These are phyloP conservation scores for Apophysomyces sp. DNA, from an alignment of 371 early-diverging fungal species.

Conservation along the genomic window DNA sequence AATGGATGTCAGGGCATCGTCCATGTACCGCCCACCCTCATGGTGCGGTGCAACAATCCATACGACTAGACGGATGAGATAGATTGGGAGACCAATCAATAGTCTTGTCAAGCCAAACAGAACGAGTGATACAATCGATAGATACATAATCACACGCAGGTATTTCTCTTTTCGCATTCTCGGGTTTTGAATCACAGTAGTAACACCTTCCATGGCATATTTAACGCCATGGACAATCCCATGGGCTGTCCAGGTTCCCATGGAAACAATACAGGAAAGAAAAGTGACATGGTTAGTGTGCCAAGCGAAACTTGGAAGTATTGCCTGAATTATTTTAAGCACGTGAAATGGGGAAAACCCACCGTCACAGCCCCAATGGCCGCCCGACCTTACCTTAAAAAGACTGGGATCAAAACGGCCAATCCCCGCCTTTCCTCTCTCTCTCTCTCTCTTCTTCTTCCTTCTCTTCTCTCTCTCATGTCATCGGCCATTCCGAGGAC, in stretches of 20 bases:
- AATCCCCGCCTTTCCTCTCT: not conserved
- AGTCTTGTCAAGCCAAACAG: conserved; percentile 30
- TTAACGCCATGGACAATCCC: conserved; percentile 41
- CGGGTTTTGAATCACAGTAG: conserved; percentile 50
- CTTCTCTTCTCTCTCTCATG: not conserved
- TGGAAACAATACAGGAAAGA: conserved; percentile 9
- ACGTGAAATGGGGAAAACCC: not conserved
- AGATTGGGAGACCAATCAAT: conserved; percentile 27
- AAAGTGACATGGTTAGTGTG: conserved; percentile 3
- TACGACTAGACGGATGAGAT: conserved; percentile 30
- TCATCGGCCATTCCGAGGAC: not conserved
- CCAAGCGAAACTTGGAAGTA: not conserved
- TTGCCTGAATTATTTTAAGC: not conserved
- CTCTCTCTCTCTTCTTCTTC: not conserved
- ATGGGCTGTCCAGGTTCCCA: conserved; percentile 40
- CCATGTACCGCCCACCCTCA: conserved; percentile 18
- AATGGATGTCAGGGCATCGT: conserved; percentile 15
- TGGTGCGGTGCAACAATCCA: conserved; percentile 22
- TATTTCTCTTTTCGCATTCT: conserved; percentile 46
- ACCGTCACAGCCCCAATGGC: not conserved
- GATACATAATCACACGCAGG: conserved; percentile 49
- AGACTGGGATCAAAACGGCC: not conserved
- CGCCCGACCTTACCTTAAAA: not conserved
- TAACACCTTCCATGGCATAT: conserved; percentile 52
- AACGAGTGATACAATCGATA: conserved; percentile 47